Percentiles rank a stretch among this genome's conserved stretches.
These are phyloP conservation scores for Poa annua DNA, from an alignment of 176 grass and related monocot genomes.

Conservation along the genomic window DNA sequence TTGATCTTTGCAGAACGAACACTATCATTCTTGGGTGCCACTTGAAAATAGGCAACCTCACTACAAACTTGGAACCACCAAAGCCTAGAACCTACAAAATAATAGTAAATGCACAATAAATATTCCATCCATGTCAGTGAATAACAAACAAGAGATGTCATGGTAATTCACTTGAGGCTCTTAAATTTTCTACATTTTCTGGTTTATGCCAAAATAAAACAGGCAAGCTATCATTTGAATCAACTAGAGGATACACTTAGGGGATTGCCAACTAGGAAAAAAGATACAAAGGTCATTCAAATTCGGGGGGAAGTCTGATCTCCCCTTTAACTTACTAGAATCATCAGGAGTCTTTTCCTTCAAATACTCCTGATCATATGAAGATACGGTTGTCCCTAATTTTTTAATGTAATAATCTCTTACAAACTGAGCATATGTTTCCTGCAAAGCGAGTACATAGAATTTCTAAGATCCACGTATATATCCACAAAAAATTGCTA, in stretches of 20 bases:
- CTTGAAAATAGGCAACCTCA: conserved; percentile 97
- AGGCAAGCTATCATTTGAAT: conserved; percentile 38
- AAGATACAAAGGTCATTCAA: not conserved
- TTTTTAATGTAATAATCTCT: conserved; percentile 70
- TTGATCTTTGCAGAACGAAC: conserved; percentile 78
- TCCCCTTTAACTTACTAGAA: conserved; percentile 43
- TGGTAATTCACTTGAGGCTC: conserved; percentile 31
- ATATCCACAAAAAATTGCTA: not conserved
- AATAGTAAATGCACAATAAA: conserved; percentile 29
- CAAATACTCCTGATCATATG: conserved; percentile 82
- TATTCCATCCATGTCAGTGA: conserved; percentile 21
- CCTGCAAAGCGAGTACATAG: conserved; percentile 46
- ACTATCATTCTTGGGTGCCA: conserved; percentile 80
- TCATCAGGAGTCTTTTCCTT: conserved; percentile 77
- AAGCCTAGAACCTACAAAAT: conserved; percentile 67
- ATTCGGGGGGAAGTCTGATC: not conserved
- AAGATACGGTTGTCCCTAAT: conserved; percentile 57
- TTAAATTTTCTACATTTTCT: conserved; percentile 18
- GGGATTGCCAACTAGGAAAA: not conserved
- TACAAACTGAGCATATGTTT: conserved; percentile 74
- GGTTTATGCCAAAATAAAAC: conserved; percentile 12
- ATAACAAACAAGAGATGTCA: conserved; percentile 5
- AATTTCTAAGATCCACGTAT: not conserved
- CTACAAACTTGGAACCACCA: conserved; percentile 99
- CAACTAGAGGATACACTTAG: not conserved